phyloP scores from a whole-genome alignment of 2,329 filamentous ascomycete genomes.

The Colletotrichum filicis region DNA sequence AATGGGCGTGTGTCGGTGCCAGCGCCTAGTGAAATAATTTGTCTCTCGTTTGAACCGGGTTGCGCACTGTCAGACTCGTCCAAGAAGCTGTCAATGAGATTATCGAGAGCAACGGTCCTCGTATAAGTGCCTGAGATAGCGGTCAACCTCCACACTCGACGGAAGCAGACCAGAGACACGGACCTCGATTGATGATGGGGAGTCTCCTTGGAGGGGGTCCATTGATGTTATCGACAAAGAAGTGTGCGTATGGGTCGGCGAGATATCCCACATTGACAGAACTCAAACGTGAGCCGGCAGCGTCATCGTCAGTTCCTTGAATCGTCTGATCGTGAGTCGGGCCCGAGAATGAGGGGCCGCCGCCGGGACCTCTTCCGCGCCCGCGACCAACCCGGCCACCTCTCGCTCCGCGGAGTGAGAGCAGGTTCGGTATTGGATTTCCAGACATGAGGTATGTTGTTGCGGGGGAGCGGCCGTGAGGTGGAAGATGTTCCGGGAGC shows the following conservation, averaged over 20 bases:
- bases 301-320: conserved; percentile 92
- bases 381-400: conserved; percentile 54
- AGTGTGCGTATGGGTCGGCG: conserved; percentile 79
- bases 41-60: conserved; percentile 56
- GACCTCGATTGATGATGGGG: conserved; percentile 95
- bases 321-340: conserved; percentile 76
- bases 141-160: conserved; percentile 34
- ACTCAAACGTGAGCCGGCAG: conserved; percentile 87
- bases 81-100: conserved; percentile 79
- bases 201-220: conserved; percentile 71
- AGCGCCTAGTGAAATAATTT: conserved; percentile 92
- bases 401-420: conserved; percentile 60
- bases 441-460: conserved; percentile 68
- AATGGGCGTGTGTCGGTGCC: conserved; percentile 94
- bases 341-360: conserved; percentile 41
- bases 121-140: conserved; percentile 82
- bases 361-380: conserved; percentile 44
- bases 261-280: conserved; percentile 89
- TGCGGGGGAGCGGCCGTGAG: not conserved
- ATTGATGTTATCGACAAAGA: conserved; percentile 67
- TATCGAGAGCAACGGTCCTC: conserved; percentile 85
- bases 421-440: conserved; percentile 82
- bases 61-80: conserved; percentile 43
- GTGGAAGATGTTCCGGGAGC: not conserved
- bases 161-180: conserved; percentile 39